Conservation (phyloP, 2,329 filamentous ascomycete genomes). For the Aspergillus persii region DNA sequence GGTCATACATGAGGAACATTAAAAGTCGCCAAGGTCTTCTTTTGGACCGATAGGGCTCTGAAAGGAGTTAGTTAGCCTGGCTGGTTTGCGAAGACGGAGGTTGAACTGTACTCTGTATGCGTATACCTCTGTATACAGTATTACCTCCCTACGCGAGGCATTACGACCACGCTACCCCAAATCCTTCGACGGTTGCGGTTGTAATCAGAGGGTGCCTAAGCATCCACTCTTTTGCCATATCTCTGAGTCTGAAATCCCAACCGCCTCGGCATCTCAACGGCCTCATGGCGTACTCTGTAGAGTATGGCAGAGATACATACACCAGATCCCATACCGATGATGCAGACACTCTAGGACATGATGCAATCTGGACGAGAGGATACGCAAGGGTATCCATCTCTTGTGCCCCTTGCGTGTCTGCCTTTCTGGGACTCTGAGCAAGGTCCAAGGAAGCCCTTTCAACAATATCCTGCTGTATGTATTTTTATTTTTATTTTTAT, state of each 20-base stretch:
- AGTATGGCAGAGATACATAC: no score
- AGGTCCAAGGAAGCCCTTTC: slow-evolving; percentile 7
- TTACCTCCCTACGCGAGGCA: background rate
- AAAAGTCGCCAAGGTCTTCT: background rate
- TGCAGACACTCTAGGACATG: slow-evolving; percentile 13
- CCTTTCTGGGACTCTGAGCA: background rate
- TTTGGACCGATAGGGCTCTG: background rate
- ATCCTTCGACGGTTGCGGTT: background rate
- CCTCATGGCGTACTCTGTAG: no score
- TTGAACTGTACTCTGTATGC: no score
- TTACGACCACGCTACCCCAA: background rate
- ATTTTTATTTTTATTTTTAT: no score
- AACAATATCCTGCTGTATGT: slow-evolving; percentile 13
- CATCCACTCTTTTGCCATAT: background rate
- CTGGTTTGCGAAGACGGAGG: background rate
- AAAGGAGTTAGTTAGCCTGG: background rate
- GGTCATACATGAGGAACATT: background rate
- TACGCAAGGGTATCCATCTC: slow-evolving; percentile 2
- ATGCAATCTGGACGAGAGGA: slow-evolving; percentile 9
- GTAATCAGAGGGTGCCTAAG: background rate
- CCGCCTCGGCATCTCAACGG: no score
- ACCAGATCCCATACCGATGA: slow-evolving; percentile 5
- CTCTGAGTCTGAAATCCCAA: no score
- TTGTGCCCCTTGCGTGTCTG: slow-evolving; percentile 9
- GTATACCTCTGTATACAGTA: no score